These are phyloP conservation scores for Kandelia obovata DNA, from an alignment of 345 rosid genomes.

Conservation along the genomic window DNA sequence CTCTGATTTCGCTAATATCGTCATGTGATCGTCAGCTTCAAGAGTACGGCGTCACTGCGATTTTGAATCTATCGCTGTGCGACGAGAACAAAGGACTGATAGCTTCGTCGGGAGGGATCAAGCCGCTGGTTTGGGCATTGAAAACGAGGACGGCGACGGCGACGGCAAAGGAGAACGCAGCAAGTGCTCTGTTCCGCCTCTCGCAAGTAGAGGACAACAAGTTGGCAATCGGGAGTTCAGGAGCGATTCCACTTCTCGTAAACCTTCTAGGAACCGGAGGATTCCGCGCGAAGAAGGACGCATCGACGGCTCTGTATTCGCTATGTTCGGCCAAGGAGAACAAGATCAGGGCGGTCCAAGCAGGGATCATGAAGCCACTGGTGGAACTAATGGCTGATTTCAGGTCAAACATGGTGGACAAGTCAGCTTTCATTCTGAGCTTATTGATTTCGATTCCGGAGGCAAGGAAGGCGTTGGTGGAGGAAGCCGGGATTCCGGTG, in stretches of 20 bases:
- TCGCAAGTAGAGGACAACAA: slow-evolving; percentile 83
- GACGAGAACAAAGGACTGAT: slow-evolving; percentile 80
- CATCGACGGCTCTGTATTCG: slow-evolving; percentile 84
- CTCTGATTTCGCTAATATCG: slow-evolving; percentile 55
- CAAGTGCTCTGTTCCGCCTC: slow-evolving; percentile 81
- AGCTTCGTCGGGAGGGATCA: slow-evolving; percentile 74
- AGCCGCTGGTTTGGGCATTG: slow-evolving; percentile 71
- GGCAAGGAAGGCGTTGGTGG: slow-evolving; percentile 65
- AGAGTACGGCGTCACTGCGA: slow-evolving; percentile 87
- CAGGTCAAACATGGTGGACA: slow-evolving; percentile 93
- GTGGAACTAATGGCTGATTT: slow-evolving; percentile 96
- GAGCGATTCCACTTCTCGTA: slow-evolving; percentile 75
- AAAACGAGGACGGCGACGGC: slow-evolving; percentile 67
- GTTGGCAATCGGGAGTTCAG: slow-evolving; percentile 80
- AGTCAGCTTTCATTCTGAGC: slow-evolving; percentile 69
- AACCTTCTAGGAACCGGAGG: slow-evolving; percentile 63
- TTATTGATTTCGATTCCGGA: slow-evolving; percentile 54
- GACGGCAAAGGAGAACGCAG: slow-evolving; percentile 82
- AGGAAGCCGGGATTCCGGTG: slow-evolving; percentile 88
- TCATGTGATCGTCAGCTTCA: slow-evolving; percentile 78
- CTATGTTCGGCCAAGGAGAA: slow-evolving; percentile 75
- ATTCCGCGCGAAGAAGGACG: slow-evolving; percentile 86
- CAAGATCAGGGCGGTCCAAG: slow-evolving; percentile 72
- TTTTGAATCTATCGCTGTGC: slow-evolving; percentile 82
- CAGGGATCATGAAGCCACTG: slow-evolving; percentile 74